phyloP scores from a whole-genome alignment of 2,329 filamentous ascomycete genomes.

The Aureobasidium sp. region DNA sequence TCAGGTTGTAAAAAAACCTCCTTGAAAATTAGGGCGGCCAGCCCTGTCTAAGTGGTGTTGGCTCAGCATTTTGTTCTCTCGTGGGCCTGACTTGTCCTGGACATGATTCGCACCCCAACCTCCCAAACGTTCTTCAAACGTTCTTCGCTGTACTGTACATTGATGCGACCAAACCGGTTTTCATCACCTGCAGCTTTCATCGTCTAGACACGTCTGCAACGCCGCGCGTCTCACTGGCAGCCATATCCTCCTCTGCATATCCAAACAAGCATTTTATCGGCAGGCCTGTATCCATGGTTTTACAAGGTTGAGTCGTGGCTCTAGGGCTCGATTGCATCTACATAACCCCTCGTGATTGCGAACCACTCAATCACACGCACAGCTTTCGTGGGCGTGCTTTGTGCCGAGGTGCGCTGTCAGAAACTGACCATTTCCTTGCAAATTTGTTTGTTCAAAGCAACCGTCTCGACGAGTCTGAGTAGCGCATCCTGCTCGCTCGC shows the following conservation, averaged over 20 bases:
- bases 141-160: constrained; percentile 1
- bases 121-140: constrained; percentile 7
- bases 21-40: background rate
- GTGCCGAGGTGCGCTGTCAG: constrained; percentile 6
- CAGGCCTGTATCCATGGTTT: background rate
- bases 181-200: background rate
- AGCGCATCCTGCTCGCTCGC: constrained; percentile 11
- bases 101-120: background rate
- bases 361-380: background rate
- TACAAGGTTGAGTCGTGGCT: background rate
- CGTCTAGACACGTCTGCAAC: background rate
- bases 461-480: background rate
- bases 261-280: background rate
- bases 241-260: background rate
- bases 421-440: background rate
- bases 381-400: background rate
- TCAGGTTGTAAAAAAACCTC: background rate
- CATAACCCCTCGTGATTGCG: background rate
- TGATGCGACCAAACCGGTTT: constrained; percentile 3
- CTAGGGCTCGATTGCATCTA: background rate
- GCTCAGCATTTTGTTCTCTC: background rate
- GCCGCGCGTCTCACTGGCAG: constrained; percentile 10
- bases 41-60: background rate
- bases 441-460: background rate
- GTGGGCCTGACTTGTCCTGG: background rate